Conservation (phyloP, 2,329 filamentous ascomycete genomes). For the Xylaria hypoxylon region DNA sequence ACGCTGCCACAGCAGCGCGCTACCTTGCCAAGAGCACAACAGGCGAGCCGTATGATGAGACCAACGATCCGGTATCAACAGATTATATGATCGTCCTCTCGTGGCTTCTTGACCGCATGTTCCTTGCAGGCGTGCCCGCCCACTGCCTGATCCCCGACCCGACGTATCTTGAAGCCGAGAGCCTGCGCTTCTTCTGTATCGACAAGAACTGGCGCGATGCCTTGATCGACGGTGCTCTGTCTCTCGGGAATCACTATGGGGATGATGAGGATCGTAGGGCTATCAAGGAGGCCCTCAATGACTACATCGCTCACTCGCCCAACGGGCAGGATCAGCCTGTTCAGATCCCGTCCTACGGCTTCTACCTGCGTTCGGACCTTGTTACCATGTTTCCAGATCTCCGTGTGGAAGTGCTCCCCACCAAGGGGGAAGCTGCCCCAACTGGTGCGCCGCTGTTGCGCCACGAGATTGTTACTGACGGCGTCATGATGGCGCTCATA, state of each 20-base stretch:
- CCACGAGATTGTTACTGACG: conserved; percentile 25
- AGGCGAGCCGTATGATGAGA: conserved; percentile 49
- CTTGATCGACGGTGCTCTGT: conserved; percentile 16
- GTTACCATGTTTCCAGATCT: conserved; percentile 29
- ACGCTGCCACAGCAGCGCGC: conserved; percentile 29
- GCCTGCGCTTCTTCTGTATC: conserved; percentile 58
- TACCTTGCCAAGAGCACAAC: conserved; percentile 30
- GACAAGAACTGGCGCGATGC: conserved; percentile 55
- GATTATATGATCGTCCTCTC: conserved; percentile 55
- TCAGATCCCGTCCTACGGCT: conserved; percentile 23
- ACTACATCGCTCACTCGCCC: not conserved
- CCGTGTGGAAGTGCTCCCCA: not conserved
- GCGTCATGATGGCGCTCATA: conserved; percentile 18
- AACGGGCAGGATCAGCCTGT: not conserved
- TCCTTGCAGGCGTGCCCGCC: conserved; percentile 53
- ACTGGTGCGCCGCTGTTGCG: conserved; percentile 13
- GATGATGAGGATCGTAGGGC: conserved; percentile 14
- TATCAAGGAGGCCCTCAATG: conserved; percentile 14
- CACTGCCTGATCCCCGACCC: conserved; percentile 58
- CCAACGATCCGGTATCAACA: conserved; percentile 47
- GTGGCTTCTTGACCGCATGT: conserved; percentile 55
- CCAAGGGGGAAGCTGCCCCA: not conserved
- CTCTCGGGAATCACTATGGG: conserved; percentile 16
- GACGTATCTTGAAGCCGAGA: conserved; percentile 52
- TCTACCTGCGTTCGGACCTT: conserved; percentile 21